Conservation (phyloP, 305 asterid species). For the Andrographis paniculata region DNA sequence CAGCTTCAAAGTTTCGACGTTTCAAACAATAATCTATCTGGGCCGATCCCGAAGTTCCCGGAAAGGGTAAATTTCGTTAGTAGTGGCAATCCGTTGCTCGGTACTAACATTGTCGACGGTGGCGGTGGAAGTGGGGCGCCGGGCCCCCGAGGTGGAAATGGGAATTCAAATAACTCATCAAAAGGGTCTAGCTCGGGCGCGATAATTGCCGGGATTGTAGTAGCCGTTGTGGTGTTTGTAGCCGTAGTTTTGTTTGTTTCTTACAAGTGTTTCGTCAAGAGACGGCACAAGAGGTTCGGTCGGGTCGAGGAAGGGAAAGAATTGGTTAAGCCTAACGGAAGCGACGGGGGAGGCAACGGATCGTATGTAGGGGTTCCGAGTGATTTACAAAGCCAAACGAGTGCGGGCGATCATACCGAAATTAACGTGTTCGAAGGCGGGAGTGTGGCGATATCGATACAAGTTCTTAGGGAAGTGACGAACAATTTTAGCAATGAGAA, state of each 20-base stretch:
- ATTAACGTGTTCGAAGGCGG: slow-evolving; percentile 68
- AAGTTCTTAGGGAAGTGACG: slow-evolving; percentile 79
- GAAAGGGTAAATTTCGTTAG: slow-evolving; percentile 30
- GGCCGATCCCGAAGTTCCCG: slow-evolving; percentile 50
- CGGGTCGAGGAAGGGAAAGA: slow-evolving; percentile 52
- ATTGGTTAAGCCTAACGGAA: slow-evolving; percentile 35
- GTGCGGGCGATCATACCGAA: slow-evolving; percentile 67
- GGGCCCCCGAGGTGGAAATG: slow-evolving; percentile 34
- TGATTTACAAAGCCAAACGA: slow-evolving; percentile 70
- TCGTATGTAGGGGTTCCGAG: slow-evolving; percentile 32
- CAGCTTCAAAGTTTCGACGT: slow-evolving; percentile 63
- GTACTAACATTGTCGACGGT: too few relatives aligned
- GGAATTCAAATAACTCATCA: slow-evolving; percentile 24
- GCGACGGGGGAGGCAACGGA: slow-evolving; percentile 30
- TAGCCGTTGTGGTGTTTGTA: slow-evolving; percentile 51
- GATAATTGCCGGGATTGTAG: slow-evolving; percentile 68
- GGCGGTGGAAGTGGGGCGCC: slow-evolving; percentile 32
- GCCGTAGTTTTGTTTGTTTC: slow-evolving; percentile 65
- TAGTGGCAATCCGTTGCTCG: slow-evolving; percentile 36
- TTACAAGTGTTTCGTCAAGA: slow-evolving; percentile 53
- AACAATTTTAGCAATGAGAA: slow-evolving; percentile 59
- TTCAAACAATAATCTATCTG: slow-evolving; percentile 66
- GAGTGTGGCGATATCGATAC: slow-evolving; percentile 60
- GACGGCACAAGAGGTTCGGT: slow-evolving; percentile 41
- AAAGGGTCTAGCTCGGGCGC: slow-evolving; percentile 45